Conservation (phyloP, 345 rosid species). For the Lumnitzera racemosa region DNA sequence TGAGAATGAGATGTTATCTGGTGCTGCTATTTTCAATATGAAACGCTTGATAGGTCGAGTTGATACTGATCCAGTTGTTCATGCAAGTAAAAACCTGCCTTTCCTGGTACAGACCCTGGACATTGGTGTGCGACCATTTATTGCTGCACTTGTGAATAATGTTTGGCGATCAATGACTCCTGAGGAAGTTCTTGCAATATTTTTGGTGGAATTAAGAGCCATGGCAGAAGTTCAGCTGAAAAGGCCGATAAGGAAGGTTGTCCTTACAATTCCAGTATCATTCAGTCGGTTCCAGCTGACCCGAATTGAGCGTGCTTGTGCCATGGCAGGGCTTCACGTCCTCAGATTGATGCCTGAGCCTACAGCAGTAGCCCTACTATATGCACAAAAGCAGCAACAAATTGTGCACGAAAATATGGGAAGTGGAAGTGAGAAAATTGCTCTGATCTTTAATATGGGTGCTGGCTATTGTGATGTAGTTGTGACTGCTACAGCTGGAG, state of each 20-base stretch:
- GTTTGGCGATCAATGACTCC: constrained; percentile 88
- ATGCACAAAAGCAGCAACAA: constrained; percentile 86
- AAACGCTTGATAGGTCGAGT: constrained; percentile 85
- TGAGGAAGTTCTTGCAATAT: constrained; percentile 83
- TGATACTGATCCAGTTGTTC: constrained; percentile 77
- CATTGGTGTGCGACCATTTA: constrained; percentile 76
- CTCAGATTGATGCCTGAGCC: constrained; percentile 90
- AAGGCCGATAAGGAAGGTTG: constrained; percentile 62
- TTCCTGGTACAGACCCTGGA: constrained; percentile 82
- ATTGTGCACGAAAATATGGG: constrained; percentile 59
- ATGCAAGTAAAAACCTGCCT: constrained; percentile 62
- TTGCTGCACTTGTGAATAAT: constrained; percentile 73
- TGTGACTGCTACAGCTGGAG: constrained; percentile 80
- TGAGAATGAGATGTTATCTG: constrained; percentile 71
- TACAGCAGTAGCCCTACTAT: constrained; percentile 75
- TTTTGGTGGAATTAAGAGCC: constrained; percentile 55
- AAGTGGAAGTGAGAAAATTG: constrained; percentile 75
- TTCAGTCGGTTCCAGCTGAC: constrained; percentile 79
- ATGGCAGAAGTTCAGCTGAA: constrained; percentile 76
- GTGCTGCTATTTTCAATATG: constrained; percentile 85
- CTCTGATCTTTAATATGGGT: constrained; percentile 80
- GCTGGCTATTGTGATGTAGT: constrained; percentile 87
- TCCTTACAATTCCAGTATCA: constrained; percentile 75
- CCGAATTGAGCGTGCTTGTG: constrained; percentile 77
- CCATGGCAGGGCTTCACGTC: constrained; percentile 84